Evolutionary conservation across 331 rosid genomes (phyloP).

Genomic region (Pyracantha coccinea): DNA sequence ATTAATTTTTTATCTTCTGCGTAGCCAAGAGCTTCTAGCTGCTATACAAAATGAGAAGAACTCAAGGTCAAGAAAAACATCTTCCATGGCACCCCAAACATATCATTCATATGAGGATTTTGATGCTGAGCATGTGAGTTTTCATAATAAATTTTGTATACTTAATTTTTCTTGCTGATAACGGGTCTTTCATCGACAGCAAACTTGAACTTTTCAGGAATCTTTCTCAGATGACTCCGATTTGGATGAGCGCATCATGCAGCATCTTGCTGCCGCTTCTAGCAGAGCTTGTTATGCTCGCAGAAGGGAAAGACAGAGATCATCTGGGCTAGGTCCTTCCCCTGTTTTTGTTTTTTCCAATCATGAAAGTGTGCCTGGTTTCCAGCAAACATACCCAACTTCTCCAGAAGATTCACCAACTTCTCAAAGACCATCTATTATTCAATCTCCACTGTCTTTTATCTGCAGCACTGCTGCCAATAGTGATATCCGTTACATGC

Average conservation of each 20-base stretch:
- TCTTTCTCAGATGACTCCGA: conserved; percentile 37
- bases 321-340: conserved; percentile 51
- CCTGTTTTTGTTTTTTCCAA: conserved; percentile 30
- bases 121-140: conserved; percentile 30
- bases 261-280: conserved; percentile 57
- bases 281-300: conserved; percentile 44
- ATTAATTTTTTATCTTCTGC: conserved; percentile 6
- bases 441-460: conserved; percentile 22
- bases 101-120: conserved; percentile 17
- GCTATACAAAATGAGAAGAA: conserved; percentile 60
- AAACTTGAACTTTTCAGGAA: conserved; percentile 30
- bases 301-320: conserved; percentile 57
- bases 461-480: conserved; percentile 22
- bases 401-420: conserved; percentile 39
- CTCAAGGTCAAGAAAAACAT: conserved; percentile 34
- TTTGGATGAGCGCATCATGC: conserved; percentile 72
- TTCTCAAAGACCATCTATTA: conserved; percentile 22
- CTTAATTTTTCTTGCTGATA: neutral
- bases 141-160: neutral
- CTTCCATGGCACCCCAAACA: conserved; percentile 27
- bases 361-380: conserved; percentile 17
- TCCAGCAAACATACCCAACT: conserved; percentile 22
- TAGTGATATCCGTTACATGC: conserved; percentile 24
- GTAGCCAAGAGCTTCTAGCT: conserved; percentile 87
- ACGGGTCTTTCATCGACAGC: neutral